Conservation (phyloP, 129 eudicot genomes). For the Solidago caesia region DNA sequence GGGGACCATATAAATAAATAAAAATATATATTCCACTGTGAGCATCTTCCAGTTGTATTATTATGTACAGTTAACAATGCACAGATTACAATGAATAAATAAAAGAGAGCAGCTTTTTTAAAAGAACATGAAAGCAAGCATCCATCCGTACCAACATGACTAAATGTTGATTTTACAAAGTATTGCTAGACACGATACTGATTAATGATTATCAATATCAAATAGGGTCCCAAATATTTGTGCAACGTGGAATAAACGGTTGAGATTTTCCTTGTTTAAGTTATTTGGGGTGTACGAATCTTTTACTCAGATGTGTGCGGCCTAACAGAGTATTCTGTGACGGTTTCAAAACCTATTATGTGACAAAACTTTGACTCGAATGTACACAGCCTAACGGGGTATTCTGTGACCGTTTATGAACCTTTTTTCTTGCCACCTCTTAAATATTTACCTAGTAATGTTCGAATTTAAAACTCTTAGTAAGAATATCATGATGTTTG, state of each 20-base stretch:
- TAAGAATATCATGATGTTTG: no score
- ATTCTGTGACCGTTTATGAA: no score
- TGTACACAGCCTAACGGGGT: no score
- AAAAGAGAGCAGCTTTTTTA: conserved; percentile 22
- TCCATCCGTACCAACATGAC: conserved; percentile 33
- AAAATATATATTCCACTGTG: conserved; percentile 24
- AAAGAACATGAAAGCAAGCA: not conserved
- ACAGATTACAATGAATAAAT: conserved; percentile 14
- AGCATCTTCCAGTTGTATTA: conserved; percentile 30
- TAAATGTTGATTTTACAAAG: conserved; percentile 19
- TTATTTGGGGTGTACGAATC: not conserved
- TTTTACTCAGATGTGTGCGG: not conserved
- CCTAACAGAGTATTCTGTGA: no score
- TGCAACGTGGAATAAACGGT: no score
- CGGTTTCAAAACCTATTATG: no score
- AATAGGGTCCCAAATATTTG: conserved; percentile 14
- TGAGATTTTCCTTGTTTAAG: no score
- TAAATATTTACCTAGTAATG: no score
- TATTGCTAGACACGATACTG: conserved; percentile 15
- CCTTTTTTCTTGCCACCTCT: no score
- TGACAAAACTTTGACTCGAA: no score
- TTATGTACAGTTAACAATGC: conserved; percentile 23
- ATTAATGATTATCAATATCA: conserved; percentile 10
- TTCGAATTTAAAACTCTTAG: no score
- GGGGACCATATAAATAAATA: conserved; percentile 18